Percentiles rank a stretch among this genome's conserved stretches.
Conservation (phyloP, 2,329 filamentous ascomycete species). For the Colletotrichum tofieldiae region DNA sequence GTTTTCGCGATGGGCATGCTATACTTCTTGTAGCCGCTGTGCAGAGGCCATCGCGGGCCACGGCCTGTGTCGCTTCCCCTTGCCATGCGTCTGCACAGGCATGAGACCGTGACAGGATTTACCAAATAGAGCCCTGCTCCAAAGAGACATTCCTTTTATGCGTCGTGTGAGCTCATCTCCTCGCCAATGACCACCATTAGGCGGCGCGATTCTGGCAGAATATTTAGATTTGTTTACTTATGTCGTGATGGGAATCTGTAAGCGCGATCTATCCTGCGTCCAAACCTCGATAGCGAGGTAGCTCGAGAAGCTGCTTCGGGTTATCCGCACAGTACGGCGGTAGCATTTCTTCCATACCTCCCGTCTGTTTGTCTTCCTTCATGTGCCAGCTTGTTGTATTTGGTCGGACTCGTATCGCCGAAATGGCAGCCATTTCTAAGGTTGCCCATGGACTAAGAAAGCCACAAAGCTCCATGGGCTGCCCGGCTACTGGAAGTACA, state of each 20-base stretch:
- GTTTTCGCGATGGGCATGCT: not conserved
- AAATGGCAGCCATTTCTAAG: not conserved
- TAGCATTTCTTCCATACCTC: no score
- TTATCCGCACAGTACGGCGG: not conserved
- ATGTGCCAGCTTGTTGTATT: not conserved
- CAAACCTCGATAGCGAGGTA: constrained; percentile 29
- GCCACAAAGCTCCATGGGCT: not conserved
- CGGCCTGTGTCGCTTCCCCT: not conserved
- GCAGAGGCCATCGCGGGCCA: not conserved
- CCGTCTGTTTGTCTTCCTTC: not conserved
- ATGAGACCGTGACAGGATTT: not conserved
- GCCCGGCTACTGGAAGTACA: not conserved
- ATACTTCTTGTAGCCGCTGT: not conserved
- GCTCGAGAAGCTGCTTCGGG: constrained; percentile 15
- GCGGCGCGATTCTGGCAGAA: not conserved
- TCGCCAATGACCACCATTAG: not conserved
- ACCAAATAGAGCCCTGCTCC: not conserved
- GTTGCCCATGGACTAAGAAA: not conserved
- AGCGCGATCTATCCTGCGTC: constrained; percentile 20
- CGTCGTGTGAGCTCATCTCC: not conserved
- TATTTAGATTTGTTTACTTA: not conserved
- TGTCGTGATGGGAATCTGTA: not conserved
- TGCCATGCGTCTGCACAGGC: not conserved
- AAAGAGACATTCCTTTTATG: not conserved
- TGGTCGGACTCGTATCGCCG: not conserved